These are phyloP conservation scores for Aspergillus felis DNA, from an alignment of 2,329 filamentous ascomycete species.

Conservation along the genomic window DNA sequence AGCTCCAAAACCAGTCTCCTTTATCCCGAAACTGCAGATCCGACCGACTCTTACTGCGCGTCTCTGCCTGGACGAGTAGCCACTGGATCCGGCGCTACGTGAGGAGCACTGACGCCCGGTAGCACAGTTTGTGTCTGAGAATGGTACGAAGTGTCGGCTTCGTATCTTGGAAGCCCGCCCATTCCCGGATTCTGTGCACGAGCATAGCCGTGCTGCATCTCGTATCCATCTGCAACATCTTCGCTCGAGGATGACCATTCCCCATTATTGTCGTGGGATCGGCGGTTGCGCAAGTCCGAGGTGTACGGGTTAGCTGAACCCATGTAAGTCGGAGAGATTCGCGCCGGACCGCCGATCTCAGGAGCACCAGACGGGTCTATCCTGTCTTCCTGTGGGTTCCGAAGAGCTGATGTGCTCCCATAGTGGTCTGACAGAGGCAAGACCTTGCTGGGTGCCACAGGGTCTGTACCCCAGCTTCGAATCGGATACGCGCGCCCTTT, in stretches of 20 bases:
- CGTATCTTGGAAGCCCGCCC: slow-evolving; percentile 18
- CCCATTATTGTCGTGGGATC: slow-evolving; percentile 27
- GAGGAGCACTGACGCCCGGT: slow-evolving; percentile 3
- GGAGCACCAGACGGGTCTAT: slow-evolving; percentile 9
- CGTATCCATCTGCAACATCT: slow-evolving; percentile 32
- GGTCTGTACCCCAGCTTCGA: slow-evolving; percentile 52
- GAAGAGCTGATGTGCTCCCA: slow-evolving; percentile 26
- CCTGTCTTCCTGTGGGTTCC: slow-evolving; percentile 29
- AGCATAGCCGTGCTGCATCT: slow-evolving; percentile 33
- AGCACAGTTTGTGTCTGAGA: slow-evolving; percentile 16
- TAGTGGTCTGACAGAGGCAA: slow-evolving; percentile 1
- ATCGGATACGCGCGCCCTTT: slow-evolving; percentile 59
- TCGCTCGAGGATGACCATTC: slow-evolving; percentile 37
- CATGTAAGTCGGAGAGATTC: slow-evolving; percentile 15
- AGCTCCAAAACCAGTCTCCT: not conserved
- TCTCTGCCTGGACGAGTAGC: slow-evolving; percentile 10
- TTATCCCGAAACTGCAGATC: slow-evolving; percentile 14
- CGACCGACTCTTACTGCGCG: slow-evolving; percentile 14
- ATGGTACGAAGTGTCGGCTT: slow-evolving; percentile 27
- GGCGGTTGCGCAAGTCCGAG: slow-evolving; percentile 23
- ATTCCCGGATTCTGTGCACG: slow-evolving; percentile 21
- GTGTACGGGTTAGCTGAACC: slow-evolving; percentile 21
- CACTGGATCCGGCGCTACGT: slow-evolving; percentile 8
- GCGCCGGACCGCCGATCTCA: slow-evolving; percentile 4
- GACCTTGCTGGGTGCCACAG: slow-evolving; percentile 22